Evolutionary conservation across 73 alveolate genomes (phyloP).

Genomic region (Loxodes magnus): DNA sequence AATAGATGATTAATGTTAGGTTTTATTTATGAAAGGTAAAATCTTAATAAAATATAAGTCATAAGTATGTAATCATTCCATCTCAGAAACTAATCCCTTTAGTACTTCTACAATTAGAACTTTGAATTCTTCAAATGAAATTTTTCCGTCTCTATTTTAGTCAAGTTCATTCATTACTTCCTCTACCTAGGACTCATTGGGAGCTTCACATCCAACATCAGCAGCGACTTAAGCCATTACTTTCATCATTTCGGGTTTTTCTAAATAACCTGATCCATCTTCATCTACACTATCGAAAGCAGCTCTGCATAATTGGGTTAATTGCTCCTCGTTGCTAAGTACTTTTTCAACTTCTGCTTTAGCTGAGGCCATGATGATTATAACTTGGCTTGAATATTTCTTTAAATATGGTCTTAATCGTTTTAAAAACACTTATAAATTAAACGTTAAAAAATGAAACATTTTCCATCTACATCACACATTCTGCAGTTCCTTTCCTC

Average conservation of each 20-base stretch:
- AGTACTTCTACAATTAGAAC: conserved; percentile 37
- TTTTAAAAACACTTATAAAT: too few relatives aligned
- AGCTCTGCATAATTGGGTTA: conserved; percentile 31
- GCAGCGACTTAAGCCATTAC: conserved; percentile 32
- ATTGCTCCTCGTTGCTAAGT: conserved; percentile 21
- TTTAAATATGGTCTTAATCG: too few relatives aligned
- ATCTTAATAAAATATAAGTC: too few relatives aligned
- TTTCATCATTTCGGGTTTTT: conserved; percentile 24
- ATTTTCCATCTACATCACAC: too few relatives aligned
- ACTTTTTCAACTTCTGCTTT: conserved; percentile 17
- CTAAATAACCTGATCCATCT: conserved; percentile 35
- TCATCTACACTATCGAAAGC: conserved; percentile 37
- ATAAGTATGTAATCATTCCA: too few relatives aligned
- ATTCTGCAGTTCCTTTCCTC: too few relatives aligned
- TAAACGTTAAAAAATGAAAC: too few relatives aligned
- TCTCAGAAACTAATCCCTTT: too few relatives aligned
- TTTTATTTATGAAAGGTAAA: too few relatives aligned
- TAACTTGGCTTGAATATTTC: too few relatives aligned
- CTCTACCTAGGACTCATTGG: conserved; percentile 23
- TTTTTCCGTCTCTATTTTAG: conserved; percentile 37
- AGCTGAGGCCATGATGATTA: conserved; percentile 11
- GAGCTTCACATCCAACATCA: conserved; percentile 37
- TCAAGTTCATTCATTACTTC: conserved; percentile 36
- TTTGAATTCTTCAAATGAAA: conserved; percentile 32
- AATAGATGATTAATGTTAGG: too few relatives aligned